Evolutionary conservation across 176 grass and related monocot species (phyloP).

Genomic region (Ananas comosus): DNA sequence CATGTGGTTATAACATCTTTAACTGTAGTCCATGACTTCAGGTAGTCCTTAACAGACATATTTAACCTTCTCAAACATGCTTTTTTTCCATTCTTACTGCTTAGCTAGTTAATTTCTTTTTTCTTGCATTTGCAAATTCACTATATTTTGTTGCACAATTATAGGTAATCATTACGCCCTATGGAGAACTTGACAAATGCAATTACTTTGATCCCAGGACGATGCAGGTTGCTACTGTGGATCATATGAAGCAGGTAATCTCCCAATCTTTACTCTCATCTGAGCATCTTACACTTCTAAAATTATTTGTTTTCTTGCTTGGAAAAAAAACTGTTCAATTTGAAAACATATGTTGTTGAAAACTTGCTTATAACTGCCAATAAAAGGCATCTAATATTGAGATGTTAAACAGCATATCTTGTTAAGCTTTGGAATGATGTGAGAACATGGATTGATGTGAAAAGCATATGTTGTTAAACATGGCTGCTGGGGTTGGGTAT

Average conservation of each 20-base stretch:
- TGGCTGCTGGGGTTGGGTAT: background rate
- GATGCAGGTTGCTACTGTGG: constrained; percentile 86
- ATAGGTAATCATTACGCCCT: constrained; percentile 80
- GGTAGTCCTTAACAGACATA: background rate
- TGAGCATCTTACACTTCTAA: background rate
- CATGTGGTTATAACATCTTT: background rate
- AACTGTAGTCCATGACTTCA: background rate
- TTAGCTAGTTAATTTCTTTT: background rate
- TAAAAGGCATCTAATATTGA: too few species aligned
- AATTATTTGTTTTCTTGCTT: background rate
- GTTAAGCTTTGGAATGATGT: background rate
- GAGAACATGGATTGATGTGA: background rate
- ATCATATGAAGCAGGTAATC: constrained; percentile 84
- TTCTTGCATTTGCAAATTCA: constrained; percentile 2
- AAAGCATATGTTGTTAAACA: background rate
- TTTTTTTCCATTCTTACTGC: background rate
- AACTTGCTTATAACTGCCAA: too few species aligned
- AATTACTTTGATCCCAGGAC: constrained; percentile 83
- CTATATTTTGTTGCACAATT: constrained; percentile 12
- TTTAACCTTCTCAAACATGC: background rate
- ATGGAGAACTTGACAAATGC: constrained; percentile 67
- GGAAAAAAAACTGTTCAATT: background rate
- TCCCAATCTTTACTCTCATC: background rate
- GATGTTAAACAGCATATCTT: background rate
- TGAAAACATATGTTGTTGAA: too few species aligned